Evolutionary conservation across 768 basidiomycete genomes (phyloP).

Genomic region (Pisolithus albus): DNA sequence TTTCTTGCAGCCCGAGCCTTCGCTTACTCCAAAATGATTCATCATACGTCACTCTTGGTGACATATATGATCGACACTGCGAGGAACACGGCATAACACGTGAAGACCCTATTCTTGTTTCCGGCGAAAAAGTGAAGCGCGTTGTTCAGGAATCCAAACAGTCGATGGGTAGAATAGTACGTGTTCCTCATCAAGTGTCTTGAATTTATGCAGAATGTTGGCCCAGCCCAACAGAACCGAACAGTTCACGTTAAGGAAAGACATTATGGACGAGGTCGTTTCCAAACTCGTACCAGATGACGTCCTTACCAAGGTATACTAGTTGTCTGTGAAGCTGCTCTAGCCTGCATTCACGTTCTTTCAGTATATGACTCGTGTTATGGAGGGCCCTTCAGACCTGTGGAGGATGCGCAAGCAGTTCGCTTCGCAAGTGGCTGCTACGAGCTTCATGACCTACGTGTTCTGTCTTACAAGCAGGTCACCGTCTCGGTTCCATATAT

Average conservation of each 20-base stretch:
- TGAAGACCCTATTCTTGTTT: conserved; percentile 83
- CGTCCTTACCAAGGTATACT: conserved; percentile 70
- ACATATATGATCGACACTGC: conserved; percentile 91
- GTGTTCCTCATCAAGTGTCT: not conserved
- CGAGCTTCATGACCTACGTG: conserved; percentile 88
- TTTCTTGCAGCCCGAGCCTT: conserved; percentile 76
- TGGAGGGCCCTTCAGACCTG: conserved; percentile 75
- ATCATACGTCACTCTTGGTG: conserved; percentile 84
- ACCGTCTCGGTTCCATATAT: conserved; percentile 82
- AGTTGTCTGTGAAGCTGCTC: not conserved
- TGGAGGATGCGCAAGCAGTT: conserved; percentile 99
- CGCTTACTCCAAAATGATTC: conserved; percentile 88
- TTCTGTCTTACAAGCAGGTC: conserved; percentile 78
- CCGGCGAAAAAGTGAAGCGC: conserved; percentile 77
- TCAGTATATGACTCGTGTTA: conserved; percentile 87
- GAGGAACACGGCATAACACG: conserved; percentile 63
- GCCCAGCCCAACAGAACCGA: conserved; percentile 55
- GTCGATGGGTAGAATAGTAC: conserved; percentile 36
- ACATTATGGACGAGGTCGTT: conserved; percentile 82
- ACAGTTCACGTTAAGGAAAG: conserved; percentile 67
- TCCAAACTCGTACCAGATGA: conserved; percentile 87
- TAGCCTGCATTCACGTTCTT: not conserved
- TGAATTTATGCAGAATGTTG: not conserved
- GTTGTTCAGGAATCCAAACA: conserved; percentile 55
- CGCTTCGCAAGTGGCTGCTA: conserved; percentile 79